Evolutionary conservation across 2,329 filamentous ascomycete species (phyloP).

Genomic region (Colletotrichum tropicale): DNA sequence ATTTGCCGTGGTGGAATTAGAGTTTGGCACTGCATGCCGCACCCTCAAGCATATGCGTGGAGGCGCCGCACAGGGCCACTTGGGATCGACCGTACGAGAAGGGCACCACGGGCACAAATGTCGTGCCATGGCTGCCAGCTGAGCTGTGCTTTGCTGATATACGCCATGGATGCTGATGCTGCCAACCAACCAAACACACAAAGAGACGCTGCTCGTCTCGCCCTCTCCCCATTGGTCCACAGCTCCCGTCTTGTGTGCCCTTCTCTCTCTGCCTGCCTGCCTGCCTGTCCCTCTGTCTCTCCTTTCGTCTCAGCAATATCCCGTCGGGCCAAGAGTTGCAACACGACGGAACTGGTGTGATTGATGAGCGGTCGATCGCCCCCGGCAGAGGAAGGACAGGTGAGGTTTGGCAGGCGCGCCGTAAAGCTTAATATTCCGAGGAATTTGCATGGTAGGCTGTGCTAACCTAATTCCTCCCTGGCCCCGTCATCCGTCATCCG

Average conservation of each 20-base stretch:
- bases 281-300: background rate
- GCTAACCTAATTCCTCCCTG: background rate
- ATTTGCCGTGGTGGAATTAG: background rate
- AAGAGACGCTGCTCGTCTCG: background rate
- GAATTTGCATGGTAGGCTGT: background rate
- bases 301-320: too few species aligned
- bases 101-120: background rate
- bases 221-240: background rate
- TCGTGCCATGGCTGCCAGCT: background rate
- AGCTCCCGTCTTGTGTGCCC: background rate
- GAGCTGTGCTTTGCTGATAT: background rate
- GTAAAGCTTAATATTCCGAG: background rate
- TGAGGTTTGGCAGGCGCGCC: background rate
- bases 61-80: background rate
- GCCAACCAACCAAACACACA: background rate
- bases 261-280: background rate
- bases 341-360: background rate
- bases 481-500: background rate
- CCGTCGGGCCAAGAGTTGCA: background rate
- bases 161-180: background rate
- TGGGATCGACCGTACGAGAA: background rate
- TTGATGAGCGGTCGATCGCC: background rate
- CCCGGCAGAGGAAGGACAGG: background rate
- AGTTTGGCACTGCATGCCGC: constrained; percentile 2
- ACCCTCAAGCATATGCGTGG: background rate